Percentiles rank a stretch among this genome's conserved stretches.
phyloP scores from a whole-genome alignment of 176 grass and related monocot genomes.

The maize (Zea mays) region DNA sequence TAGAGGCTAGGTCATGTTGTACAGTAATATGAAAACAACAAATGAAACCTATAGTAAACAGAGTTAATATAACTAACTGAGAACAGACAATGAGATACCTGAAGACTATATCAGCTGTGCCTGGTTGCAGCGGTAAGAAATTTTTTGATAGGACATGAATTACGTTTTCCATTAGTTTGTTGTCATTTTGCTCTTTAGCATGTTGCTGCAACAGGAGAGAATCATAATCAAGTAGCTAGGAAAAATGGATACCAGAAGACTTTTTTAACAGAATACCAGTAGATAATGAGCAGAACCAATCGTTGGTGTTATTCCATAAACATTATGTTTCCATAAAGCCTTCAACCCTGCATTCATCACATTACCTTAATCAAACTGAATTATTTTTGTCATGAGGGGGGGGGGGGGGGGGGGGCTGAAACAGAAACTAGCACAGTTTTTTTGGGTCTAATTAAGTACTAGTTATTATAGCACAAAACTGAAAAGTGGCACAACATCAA shows the following conservation, averaged over 20 bases:
- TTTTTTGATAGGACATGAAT: slow-evolving; percentile 58
- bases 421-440: background rate
- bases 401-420: background rate
- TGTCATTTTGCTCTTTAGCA: slow-evolving; percentile 79
- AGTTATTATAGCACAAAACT: background rate
- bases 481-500: slow-evolving; percentile 11
- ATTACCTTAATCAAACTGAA: background rate
- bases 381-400: background rate
- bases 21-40: background rate
- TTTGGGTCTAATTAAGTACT: background rate
- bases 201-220: slow-evolving; percentile 62
- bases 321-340: slow-evolving; percentile 90
- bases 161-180: slow-evolving; percentile 68
- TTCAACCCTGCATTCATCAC: slow-evolving; percentile 63
- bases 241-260: slow-evolving; percentile 16
- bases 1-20: background rate
- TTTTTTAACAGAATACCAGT: slow-evolving; percentile 53
- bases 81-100: slow-evolving; percentile 49
- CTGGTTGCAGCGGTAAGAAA: slow-evolving; percentile 69
- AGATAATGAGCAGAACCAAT: slow-evolving; percentile 98
- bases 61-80: background rate
- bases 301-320: slow-evolving; percentile 86
- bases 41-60: background rate
- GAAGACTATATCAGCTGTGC: slow-evolving; percentile 89
- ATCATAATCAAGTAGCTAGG: slow-evolving; percentile 38